Evolutionary conservation across 441 rosid genomes (phyloP), one percentile per base, ranked within the genome.

Genomic region (Eruca vesicaria): DNA sequence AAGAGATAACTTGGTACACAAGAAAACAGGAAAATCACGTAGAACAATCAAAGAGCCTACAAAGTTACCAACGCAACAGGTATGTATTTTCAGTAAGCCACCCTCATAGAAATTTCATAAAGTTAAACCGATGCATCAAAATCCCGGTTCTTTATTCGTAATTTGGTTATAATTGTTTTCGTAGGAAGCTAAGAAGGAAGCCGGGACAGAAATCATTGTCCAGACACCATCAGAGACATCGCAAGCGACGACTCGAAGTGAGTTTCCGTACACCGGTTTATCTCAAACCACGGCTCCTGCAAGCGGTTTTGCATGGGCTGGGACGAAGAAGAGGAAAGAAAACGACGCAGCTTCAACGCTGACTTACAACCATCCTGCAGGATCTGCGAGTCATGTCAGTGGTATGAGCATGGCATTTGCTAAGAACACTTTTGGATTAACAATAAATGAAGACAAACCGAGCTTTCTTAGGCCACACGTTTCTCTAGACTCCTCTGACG

Each of bases 271-370:
- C 55, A 50, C 23, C 5, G 87, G 80, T 9, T 89, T 91, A 38
- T 84, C 83, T 15, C 92, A 82, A 71, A 77, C 85, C 31, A 75
- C 84, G 9, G 90, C 84, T 9, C 81, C 78, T 29, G 77, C 98
- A 59, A 87, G 87, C 32, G 89, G 93, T 60, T 91, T 90, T 38
- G 85, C 96, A 21, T 91, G 97, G 96, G 90, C 77, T 2, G 80
- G 77, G 9, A 5, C 85, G 0, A 90, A 86, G 82, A 86, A 78
- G 74, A 85, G 67, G 56, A 83, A 84, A 76, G 91, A 87, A 58
- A 74, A 69, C 32, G 88, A 89, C 57, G 66, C 75, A 38, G 48
- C 55, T 50, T 50, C 55, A 50, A 50, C 55, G 55, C 11, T 50
- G 55, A 50, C 55, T 8, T 50, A 50, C 32, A 81, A 80, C 41